Base-by-base conservation (phyloP, 1,284 basidiomycete genomes). In the Xerocomus amazonicus region DNA sequence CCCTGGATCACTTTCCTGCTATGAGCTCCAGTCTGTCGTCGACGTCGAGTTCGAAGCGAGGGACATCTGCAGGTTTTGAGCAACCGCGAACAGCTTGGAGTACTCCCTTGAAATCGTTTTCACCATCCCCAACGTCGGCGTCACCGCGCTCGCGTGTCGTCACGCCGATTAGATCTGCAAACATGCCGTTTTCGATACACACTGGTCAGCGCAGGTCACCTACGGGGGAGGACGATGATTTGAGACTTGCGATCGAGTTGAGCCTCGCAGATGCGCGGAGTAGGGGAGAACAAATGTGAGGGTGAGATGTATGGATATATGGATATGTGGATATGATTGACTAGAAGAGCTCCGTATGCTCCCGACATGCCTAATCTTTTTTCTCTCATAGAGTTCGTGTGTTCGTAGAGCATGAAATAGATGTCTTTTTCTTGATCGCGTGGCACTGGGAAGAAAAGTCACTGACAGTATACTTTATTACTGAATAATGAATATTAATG, bases 211-310 rank as follows among this genome's bases (percentile, higher is more conserved):
- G 54, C 34, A 35, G 7, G 9, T 23, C 19, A 23, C 19, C 19
- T 23, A 23, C 19, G 19, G 19, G 19, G 4, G 19, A 23, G 57
- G 79, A 83, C 48, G 77, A 73, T 10, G 80, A 83, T 56, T 56
- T 83, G 60, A 70, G 63, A 42, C 69, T 78, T 52, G 81, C 75
- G 13, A 69, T 83, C 9, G 77, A 78, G 59, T 56, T 83, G 59
- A 83, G 81, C 58, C 69, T 83, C 32, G 76, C 73, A 3, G 81
- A 83, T 55, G 78, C 78, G 10, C 69, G 62, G 43, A 79, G 75
- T 56, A 69, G 67, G 6, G 68, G 62, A 1, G 67, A 70, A 31
- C 48, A 19, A 4, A 28, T 36, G n/a, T 65, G 50, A 65, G 32
- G 7, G 14, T 34, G 5, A 43, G 9, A 45, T 42, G 32, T n/a